phyloP scores from a whole-genome alignment of 768 basidiomycete species.

The Obba rivulosa region DNA sequence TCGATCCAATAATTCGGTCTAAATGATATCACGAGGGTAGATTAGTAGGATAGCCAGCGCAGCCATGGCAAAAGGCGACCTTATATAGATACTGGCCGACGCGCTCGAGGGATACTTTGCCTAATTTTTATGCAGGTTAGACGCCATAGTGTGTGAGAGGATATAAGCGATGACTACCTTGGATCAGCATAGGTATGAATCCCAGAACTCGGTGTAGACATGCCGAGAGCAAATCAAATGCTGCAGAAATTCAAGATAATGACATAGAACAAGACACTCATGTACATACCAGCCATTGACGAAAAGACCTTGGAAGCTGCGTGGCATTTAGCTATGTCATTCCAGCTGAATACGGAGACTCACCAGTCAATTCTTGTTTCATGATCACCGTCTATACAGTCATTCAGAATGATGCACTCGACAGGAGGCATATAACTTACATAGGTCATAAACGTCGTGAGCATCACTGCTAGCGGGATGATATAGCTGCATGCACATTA shows the following conservation, averaged over 20 bases:
- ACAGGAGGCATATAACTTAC: conserved; percentile 26
- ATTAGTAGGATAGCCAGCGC: no score
- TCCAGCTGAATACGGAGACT: background rate
- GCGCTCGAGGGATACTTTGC: conserved; percentile 33
- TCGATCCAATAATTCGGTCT: no score
- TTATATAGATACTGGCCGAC: conserved; percentile 32
- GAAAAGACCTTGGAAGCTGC: conserved; percentile 3
- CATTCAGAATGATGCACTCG: background rate
- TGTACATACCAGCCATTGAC: conserved; percentile 1
- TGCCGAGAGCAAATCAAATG: background rate
- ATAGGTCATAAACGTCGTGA: conserved; percentile 55
- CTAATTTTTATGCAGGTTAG: conserved; percentile 37
- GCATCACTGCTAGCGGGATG: conserved; percentile 59
- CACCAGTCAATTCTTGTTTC: conserved; percentile 29
- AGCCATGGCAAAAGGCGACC: background rate
- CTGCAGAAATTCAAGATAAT: background rate
- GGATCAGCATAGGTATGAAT: background rate
- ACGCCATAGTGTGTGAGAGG: background rate
- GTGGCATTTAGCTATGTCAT: background rate
- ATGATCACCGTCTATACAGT: conserved; percentile 27
- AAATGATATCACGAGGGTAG: no score
- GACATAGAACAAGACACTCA: conserved; percentile 9
- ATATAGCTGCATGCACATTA: conserved; percentile 33
- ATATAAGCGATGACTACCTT: conserved; percentile 32
- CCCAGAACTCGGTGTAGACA: background rate